Evolutionary conservation across 106 monocot species (phyloP), one percentile per base, ranked within the genome.

Genomic region (Dendrobium catenatum): DNA sequence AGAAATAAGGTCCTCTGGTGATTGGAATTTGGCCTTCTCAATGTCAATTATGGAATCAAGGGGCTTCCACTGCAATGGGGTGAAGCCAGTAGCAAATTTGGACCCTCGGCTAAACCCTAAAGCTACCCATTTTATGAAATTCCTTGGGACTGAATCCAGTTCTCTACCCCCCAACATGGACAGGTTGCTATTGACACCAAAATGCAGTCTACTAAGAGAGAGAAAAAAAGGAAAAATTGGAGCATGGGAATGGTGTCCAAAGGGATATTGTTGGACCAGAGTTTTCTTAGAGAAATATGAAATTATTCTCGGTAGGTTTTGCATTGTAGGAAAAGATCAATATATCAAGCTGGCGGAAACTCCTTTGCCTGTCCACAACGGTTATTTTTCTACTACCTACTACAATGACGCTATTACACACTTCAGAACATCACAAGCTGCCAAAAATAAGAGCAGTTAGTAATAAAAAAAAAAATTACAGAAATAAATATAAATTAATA

Each of bases 21-120:
- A 84, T 49, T 72, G 83, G 33, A 75, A 42, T 79, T 84, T 87
- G 79, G 85, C 87, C 51, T 91, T 79, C 5, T 90, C 91, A 19
- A 94, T 29, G 77, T 96, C 91, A 78, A 96, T 86, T 79, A 96
- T 94, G 81, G 93, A 96, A 16, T 43, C 88, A 56, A 96, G 81
- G 9, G 91, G 80, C 85, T 96, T 96, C 58, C 80, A 80, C 83
- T 92, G 47, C 61, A 96, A 84, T n/a, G 96, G 93, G 13, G 90
- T 76, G 87, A 93, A 96, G 5, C 96, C 96, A 68, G 87, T 85
- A 83, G 96, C 91, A 84, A 96, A 96, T 70, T 58, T 81, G 33
- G 91, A 95, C 9, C 85, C 82, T 59, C 91, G 48, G 61, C 61
- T 59, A 76, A 77, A 86, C 3, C 87, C 89, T 19, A 81, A 77